phyloP scores from a whole-genome alignment of 192 early-diverging fungal genomes.

The Obelidium mucronatum region DNA sequence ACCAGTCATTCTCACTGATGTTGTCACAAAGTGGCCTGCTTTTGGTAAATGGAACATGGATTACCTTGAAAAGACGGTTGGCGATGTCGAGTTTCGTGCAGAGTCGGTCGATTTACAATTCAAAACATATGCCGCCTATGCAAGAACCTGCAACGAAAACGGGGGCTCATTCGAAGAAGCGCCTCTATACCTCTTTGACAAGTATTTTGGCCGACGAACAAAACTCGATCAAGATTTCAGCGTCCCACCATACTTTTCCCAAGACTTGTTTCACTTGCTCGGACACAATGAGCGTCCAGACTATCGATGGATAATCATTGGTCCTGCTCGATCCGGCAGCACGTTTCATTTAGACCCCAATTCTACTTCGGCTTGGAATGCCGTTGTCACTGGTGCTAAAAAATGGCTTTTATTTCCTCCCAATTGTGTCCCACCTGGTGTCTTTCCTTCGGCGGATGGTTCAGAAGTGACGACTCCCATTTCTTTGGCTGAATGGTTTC shows the following conservation, averaged over 20 bases:
- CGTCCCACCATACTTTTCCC: conserved; percentile 67
- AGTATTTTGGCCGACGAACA: conserved; percentile 58
- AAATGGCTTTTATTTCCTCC: conserved; percentile 80
- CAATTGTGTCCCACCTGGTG: conserved; percentile 70
- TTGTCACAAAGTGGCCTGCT: conserved; percentile 66
- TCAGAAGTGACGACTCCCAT: conserved; percentile 75
- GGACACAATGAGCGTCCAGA: conserved; percentile 62
- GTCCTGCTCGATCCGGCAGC: conserved; percentile 68
- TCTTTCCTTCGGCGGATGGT: conserved; percentile 70
- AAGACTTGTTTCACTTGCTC: conserved; percentile 70
- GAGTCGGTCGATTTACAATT: conserved; percentile 70
- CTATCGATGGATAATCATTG: conserved; percentile 75
- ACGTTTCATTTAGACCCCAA: conserved; percentile 82
- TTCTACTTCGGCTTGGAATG: conserved; percentile 77
- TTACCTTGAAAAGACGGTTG: conserved; percentile 52
- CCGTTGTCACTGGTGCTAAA: conserved; percentile 71
- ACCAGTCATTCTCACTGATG: conserved; percentile 72
- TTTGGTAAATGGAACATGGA: conserved; percentile 64
- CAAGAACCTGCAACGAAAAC: conserved; percentile 37
- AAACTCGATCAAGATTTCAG: conserved; percentile 59
- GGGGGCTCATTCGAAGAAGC: conserved; percentile 57
- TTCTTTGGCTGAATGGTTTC: conserved; percentile 74
- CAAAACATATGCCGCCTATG: conserved; percentile 61
- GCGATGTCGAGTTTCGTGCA: conserved; percentile 60
- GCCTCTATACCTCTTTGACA: conserved; percentile 76